phyloP scores from a whole-genome alignment of 2,329 filamentous ascomycete species.

The Monosporascus sp. region DNA sequence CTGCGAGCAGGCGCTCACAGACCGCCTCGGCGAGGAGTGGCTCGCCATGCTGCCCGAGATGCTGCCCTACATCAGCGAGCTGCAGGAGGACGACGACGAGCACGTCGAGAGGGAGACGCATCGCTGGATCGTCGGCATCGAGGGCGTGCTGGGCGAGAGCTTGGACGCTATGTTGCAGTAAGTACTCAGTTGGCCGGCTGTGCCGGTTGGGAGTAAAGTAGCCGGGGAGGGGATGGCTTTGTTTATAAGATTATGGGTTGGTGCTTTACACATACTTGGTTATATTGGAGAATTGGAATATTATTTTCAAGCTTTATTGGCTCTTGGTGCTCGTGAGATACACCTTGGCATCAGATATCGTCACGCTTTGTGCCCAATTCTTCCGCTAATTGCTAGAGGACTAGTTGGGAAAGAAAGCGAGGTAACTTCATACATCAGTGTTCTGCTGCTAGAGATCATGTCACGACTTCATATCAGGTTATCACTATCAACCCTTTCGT shows the following conservation, averaged over 20 bases:
- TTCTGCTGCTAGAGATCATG: too few relatives aligned
- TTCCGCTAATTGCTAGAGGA: too few relatives aligned
- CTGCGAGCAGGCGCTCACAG: constrained; percentile 75
- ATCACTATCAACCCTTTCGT: too few relatives aligned
- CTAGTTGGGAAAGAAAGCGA: too few relatives aligned
- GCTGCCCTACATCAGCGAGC: constrained; percentile 90
- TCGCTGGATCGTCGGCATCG: constrained; percentile 86
- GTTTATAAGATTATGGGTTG: neutral
- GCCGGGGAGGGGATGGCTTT: neutral
- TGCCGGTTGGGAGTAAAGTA: neutral
- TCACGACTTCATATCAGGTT: too few relatives aligned
- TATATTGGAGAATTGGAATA: too few relatives aligned
- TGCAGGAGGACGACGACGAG: constrained; percentile 96
- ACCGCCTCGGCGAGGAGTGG: constrained; percentile 88
- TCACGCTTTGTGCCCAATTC: too few relatives aligned
- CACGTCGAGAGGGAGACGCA: constrained; percentile 84
- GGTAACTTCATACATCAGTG: too few relatives aligned
- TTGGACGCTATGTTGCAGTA: constrained; percentile 89
- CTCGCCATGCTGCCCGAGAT: constrained; percentile 87
- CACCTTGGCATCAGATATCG: too few relatives aligned
- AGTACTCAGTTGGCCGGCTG: constrained; percentile 1
- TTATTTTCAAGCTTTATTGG: too few relatives aligned
- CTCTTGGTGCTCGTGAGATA: too few relatives aligned
- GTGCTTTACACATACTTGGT: too few relatives aligned
- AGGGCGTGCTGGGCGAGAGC: constrained; percentile 83